Conservation (phyloP, 2,329 filamentous ascomycete genomes). For the Cladosporium velox region DNA sequence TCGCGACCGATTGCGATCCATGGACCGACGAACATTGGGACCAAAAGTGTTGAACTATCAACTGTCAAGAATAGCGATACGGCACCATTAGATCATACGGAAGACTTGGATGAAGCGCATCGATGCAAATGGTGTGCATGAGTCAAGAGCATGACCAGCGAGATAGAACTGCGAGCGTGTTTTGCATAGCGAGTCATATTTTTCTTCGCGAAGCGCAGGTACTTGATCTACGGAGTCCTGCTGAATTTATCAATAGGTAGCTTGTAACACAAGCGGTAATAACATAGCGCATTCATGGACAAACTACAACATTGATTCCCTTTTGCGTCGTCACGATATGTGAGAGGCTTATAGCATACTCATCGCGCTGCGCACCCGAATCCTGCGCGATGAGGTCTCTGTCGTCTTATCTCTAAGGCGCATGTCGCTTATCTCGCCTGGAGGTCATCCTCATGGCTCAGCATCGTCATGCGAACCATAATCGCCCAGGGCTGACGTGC, state of each 20-base stretch:
- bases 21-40: neutral
- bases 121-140: neutral
- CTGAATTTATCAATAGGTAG: neutral
- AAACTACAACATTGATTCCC: neutral
- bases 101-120: neutral
- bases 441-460: neutral
- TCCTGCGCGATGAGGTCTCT: neutral
- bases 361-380: neutral
- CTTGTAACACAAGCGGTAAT: slow-evolving; percentile 1
- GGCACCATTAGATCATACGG: neutral
- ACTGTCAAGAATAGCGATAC: neutral
- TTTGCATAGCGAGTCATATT: neutral
- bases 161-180: neutral
- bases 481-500: neutral
- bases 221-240: neutral
- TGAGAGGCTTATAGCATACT: neutral
- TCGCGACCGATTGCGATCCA: neutral
- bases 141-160: neutral
- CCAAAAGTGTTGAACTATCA: neutral
- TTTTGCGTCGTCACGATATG: neutral
- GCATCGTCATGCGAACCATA: slow-evolving; percentile 1
- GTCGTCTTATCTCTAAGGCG: neutral
- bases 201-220: neutral
- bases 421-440: neutral
- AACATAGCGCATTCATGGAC: neutral